These are phyloP conservation scores for Candida endomychidarum DNA, from an alignment of 805 yeast species.

Conservation along the genomic window DNA sequence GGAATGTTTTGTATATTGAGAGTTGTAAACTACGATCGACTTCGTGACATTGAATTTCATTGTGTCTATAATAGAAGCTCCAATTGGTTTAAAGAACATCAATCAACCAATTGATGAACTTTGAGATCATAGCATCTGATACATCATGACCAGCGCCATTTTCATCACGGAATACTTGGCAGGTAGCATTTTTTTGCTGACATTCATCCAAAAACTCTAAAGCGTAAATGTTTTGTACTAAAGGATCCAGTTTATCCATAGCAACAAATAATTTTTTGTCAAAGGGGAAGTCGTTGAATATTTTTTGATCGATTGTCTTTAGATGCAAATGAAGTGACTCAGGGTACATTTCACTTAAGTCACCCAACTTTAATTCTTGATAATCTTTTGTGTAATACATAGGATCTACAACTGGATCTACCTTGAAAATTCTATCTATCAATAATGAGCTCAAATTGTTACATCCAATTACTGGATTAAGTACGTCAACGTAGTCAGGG, in stretches of 20 bases:
- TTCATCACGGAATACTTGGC: conserved; percentile 24
- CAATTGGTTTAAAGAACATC: too few relatives aligned
- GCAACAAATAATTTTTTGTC: conserved; percentile 32
- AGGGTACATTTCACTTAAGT: conserved; percentile 29
- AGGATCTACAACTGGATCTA: conserved; percentile 14
- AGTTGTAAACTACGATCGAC: too few relatives aligned
- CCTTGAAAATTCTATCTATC: conserved; percentile 36
- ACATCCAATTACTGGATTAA: conserved; percentile 53
- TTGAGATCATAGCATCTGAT: conserved; percentile 34
- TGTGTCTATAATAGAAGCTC: too few relatives aligned
- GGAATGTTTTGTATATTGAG: too few relatives aligned
- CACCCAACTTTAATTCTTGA: conserved; percentile 31
- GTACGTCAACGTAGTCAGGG: conserved; percentile 37
- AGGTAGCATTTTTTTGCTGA: conserved; percentile 22
- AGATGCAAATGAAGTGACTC: conserved; percentile 33
- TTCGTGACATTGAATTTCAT: too few relatives aligned
- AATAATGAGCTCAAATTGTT: conserved; percentile 47
- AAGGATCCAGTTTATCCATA: conserved; percentile 34
- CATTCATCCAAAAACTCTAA: conserved; percentile 32
- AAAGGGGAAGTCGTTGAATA: conserved; percentile 36
- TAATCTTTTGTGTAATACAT: conserved; percentile 20
- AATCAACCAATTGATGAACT: conserved; percentile 32
- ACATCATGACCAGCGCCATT: conserved; percentile 35
- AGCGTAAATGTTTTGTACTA: conserved; percentile 37
- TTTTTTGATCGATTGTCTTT: conserved; percentile 26